Conservation (phyloP, 2,329 filamentous ascomycete species). For the Aschersonia sp. region DNA sequence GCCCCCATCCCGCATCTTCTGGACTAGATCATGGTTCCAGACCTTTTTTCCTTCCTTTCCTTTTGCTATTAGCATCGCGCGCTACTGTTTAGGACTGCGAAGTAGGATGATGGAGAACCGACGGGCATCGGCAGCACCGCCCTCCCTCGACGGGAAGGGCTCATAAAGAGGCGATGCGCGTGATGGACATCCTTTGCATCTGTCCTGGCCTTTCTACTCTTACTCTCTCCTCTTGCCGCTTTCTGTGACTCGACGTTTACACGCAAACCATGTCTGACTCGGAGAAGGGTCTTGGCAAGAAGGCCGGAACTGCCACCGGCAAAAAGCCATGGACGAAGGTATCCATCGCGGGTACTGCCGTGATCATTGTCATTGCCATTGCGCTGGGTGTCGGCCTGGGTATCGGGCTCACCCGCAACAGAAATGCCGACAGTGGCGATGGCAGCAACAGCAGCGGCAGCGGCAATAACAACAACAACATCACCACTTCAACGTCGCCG, state of each 20-base stretch:
- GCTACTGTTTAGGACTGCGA: too few species aligned
- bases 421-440: not conserved
- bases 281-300: not conserved
- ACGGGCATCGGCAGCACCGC: not conserved
- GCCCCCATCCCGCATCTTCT: too few species aligned
- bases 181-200: not conserved
- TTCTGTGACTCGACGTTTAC: too few species aligned
- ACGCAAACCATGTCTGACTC: not conserved
- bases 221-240: too few species aligned
- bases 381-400: constrained; percentile 40
- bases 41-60: too few species aligned
- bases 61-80: too few species aligned
- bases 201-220: too few species aligned
- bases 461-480: constrained; percentile 8
- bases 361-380: constrained; percentile 15
- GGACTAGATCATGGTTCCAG: too few species aligned
- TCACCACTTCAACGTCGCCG: constrained; percentile 5
- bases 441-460: not conserved
- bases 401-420: constrained; percentile 29
- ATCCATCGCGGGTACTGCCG: not conserved
- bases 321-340: not conserved
- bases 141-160: too few species aligned
- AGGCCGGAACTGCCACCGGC: not conserved
- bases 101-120: not conserved
- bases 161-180: too few species aligned